These are phyloP conservation scores for Paraconiothyrium brasiliense DNA, from an alignment of 2,329 filamentous ascomycete species.

Conservation along the genomic window DNA sequence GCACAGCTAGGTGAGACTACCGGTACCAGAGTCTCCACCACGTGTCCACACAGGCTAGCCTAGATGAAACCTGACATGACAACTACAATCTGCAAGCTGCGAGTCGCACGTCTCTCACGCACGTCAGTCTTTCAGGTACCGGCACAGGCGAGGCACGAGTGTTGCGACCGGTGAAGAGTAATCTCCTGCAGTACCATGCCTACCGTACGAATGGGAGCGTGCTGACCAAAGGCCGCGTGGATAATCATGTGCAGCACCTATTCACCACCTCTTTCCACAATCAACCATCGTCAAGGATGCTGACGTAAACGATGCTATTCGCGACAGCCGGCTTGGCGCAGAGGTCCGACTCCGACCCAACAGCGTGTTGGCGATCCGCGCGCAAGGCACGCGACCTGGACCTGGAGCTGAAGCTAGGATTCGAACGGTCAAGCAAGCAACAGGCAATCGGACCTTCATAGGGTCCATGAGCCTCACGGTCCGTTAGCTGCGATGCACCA, in stretches of 20 bases:
- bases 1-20: not conserved
- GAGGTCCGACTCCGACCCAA: not conserved
- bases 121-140: not conserved
- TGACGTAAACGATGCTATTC: not conserved
- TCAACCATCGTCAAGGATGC: not conserved
- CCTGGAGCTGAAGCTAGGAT: conserved; percentile 1
- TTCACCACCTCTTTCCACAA: not conserved
- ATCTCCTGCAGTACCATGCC: not conserved
- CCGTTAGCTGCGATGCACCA: conserved; percentile 7
- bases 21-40: not conserved
- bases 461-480: conserved; percentile 8
- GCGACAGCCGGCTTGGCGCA: not conserved
- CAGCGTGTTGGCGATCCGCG: not conserved
- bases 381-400: not conserved
- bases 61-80: conserved; percentile 1
- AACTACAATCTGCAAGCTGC: not conserved
- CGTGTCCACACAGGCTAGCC: not conserved
- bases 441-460: not conserved
- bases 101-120: not conserved
- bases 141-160: not conserved
- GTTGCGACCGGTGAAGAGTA: not conserved
- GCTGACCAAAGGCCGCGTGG: not conserved
- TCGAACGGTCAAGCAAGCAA: not conserved
- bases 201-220: not conserved
- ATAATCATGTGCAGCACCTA: not conserved